Evolutionary conservation across 2,329 filamentous ascomycete species (phyloP).

Genomic region (Venturia oleaginea): DNA sequence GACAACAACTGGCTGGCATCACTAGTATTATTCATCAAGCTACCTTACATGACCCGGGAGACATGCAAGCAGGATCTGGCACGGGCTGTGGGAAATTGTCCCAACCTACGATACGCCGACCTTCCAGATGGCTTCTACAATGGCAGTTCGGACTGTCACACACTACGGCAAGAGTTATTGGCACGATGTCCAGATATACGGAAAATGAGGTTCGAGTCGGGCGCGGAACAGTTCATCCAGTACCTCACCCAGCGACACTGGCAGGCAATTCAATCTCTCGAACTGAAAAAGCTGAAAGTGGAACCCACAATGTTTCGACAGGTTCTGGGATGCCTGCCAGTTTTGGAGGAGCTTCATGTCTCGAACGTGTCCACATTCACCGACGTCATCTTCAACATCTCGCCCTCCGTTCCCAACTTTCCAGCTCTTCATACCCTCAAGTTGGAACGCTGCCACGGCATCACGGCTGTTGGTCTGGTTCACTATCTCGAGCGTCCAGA

Average conservation of each 20-base stretch:
- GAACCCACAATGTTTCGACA: constrained; percentile 63
- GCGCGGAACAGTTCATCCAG: constrained; percentile 70
- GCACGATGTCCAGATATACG: constrained; percentile 72
- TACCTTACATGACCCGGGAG: constrained; percentile 91
- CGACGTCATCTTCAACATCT: constrained; percentile 64
- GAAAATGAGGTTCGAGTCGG: constrained; percentile 78
- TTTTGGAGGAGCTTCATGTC: constrained; percentile 66
- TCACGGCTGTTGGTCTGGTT: constrained; percentile 64
- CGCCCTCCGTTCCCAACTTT: constrained; percentile 59
- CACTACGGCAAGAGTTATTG: constrained; percentile 75
- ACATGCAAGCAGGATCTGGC: constrained; percentile 77
- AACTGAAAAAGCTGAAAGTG: constrained; percentile 58
- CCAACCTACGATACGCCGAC: constrained; percentile 81
- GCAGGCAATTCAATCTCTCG: constrained; percentile 63
- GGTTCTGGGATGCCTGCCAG: constrained; percentile 57
- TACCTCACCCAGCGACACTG: constrained; percentile 58
- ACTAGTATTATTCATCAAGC: constrained; percentile 70
- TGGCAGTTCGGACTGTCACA: constrained; percentile 66
- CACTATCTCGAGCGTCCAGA: constrained; percentile 56
- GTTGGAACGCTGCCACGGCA: constrained; percentile 58
- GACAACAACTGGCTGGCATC: constrained; percentile 63
- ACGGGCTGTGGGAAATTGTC: constrained; percentile 72
- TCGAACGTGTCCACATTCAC: constrained; percentile 60
- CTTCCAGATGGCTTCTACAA: constrained; percentile 79
- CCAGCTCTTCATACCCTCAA: constrained; percentile 66